Evolutionary conservation across 31 red algal species (phyloP), one percentile per base, ranked within the genome.

Genomic region (Odonthalia washingtoniensis): DNA sequence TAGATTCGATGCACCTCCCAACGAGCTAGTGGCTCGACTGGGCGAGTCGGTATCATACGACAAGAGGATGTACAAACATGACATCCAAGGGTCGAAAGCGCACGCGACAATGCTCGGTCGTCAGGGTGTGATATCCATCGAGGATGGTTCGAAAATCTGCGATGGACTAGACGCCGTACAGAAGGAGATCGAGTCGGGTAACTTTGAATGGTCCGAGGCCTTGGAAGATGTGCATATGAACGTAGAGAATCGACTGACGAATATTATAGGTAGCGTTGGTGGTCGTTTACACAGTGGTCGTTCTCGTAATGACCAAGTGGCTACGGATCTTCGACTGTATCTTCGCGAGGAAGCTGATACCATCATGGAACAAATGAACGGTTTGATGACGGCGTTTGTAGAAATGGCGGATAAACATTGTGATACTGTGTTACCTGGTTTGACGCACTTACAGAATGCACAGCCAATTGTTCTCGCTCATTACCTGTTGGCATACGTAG

Each of bases 151-250:
- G 16, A 63, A 63, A 36, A 94, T 96, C 38, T 49, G 67, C 1
- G 57, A 84, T 21, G 97, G 97, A 44, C 72, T 99, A 4, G 46
- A 68, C 9, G 77, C 60, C 27, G 75, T 99, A 27, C 43, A 92
- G 65, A 16, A 41, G 4, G 82, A 94, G 52, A 99, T 99, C 65
- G 92, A 96, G 62, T 18, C 67, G 24, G 91, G 94, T 40, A 66
- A 86, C 3, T 99, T 99, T 62, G 62, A 83, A 57, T 99, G 81
- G 68, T 86, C 86, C 14, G 35, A 40, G 4, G 70, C 75, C 0
- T 67, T 99, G 36, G 97, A 99, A 79, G 97, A 99, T 78, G 88
- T 99, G 3, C 97, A 99, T 72, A 99, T 99, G 97, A 99, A 99
- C 72, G 86, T 99, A 40, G 97, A 99, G 79, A 84, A 52, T 5